Conservation (phyloP, 1,284 basidiomycete species). For the Irpex sp. region DNA sequence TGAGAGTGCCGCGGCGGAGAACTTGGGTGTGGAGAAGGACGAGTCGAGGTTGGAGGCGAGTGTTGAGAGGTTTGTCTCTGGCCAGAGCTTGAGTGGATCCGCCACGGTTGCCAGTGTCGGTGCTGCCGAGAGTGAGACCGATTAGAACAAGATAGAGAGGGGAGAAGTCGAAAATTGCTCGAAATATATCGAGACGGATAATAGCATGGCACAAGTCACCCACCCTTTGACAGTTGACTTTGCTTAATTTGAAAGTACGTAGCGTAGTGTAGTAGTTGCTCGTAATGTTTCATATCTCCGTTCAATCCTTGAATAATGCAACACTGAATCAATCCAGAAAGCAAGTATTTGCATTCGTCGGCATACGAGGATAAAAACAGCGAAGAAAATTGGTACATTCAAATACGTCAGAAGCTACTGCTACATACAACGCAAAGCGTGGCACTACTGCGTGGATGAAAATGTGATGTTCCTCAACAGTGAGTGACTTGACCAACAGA, state of each 20-base stretch:
- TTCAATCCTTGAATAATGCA: not conserved
- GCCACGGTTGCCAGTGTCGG: not conserved
- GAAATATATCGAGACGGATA: not conserved
- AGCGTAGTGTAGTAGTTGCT: not conserved
- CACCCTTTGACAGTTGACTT: not conserved
- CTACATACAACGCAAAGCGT: not conserved
- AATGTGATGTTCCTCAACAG: not conserved
- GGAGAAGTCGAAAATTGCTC: not conserved
- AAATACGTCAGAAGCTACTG: not conserved
- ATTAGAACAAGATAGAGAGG: not conserved
- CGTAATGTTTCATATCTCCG: not conserved
- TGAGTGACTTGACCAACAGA: not conserved
- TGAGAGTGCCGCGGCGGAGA: constrained; percentile 31
- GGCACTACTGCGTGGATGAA: not conserved
- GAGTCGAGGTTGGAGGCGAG: constrained; percentile 55
- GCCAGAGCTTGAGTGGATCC: not conserved
- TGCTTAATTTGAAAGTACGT: not conserved
- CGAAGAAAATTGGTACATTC: not conserved
- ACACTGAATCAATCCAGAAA: too few species aligned
- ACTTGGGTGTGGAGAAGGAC: constrained; percentile 42
- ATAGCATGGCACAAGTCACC: not conserved
- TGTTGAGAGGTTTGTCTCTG: constrained; percentile 33
- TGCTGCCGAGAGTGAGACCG: not conserved
- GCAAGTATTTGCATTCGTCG: too few species aligned
- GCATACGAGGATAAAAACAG: not conserved